Evolutionary conservation across 2,329 filamentous ascomycete genomes (phyloP), one percentile per base, ranked within the genome.

Genomic region (Colletotrichum australisinense): DNA sequence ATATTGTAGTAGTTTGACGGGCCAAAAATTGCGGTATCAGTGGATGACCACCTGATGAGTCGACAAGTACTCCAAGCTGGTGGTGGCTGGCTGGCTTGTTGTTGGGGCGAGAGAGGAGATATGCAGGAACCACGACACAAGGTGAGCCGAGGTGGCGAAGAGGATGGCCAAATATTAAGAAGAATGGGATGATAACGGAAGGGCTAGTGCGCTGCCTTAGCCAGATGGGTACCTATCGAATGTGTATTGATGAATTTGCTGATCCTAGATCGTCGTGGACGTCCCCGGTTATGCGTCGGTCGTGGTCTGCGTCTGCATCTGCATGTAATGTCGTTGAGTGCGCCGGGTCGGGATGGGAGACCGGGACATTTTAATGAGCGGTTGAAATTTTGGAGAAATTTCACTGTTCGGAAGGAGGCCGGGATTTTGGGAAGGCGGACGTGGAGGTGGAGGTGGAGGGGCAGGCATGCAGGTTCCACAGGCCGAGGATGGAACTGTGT

Each of bases 311-410:
- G 26, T 26, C 16, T 62, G 14, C 24, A 14, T 62, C 24, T 46
- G 38, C 58, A 62, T 7, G 42, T 22, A 11, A 52, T 26, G 16
- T 55, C 19, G 26, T 7, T 3, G 22, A 16, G 49, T 28, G 46
- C 32, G 16, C 16, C 35, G 52, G 32, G 5, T 53, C 19, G 42
- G 46, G 24, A 53, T 16, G 42, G 64, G 57, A 57, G 35, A 19
- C 24, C 24, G 49, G 35, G 24, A 46, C n/a, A 28, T 30, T 56
- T 56, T 49, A 24, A 35, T 22, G 30, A 3, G 19, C 19, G 26
- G 30, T 55, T 32, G 35, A 56, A 53, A 42, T 69, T 70, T 68
- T 63, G 38, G 69, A 69, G 58, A 58, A 69, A 69, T 72, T 69
- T 63, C 49, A 32, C 8, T n/a, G n/a, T 32, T 38, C 22, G n/a